These are phyloP conservation scores for Rhododendron griersonianum DNA, from an alignment of 148 eudicot species.

Conservation along the genomic window DNA sequence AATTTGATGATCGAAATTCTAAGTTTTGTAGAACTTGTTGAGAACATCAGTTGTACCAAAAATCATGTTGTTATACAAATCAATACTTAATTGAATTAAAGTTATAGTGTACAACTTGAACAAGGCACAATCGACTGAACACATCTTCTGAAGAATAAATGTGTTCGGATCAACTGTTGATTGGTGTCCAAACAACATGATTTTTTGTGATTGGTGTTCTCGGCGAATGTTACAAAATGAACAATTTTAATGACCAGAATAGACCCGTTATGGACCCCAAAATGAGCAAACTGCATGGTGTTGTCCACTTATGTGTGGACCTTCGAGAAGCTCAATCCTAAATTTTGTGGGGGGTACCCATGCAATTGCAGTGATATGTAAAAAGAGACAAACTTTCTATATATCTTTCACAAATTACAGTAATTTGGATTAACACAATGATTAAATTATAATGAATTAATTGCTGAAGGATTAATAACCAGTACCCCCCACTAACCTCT, in stretches of 20 bases:
- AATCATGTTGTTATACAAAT: too few species aligned
- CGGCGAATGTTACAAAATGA: background rate
- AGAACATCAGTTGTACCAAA: background rate
- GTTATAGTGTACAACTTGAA: too few species aligned
- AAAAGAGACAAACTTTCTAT: background rate
- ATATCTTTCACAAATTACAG: background rate
- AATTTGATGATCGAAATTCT: background rate
- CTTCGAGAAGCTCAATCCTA: too few species aligned
- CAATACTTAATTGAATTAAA: too few species aligned
- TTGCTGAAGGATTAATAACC: background rate
- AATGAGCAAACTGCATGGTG: too few species aligned
- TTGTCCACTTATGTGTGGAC: too few species aligned
- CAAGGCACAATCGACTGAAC: background rate
- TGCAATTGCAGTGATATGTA: background rate
- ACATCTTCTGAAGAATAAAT: background rate
- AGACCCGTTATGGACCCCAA: too few species aligned
- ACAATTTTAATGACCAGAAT: background rate
- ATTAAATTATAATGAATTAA: background rate
- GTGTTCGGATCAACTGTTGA: background rate
- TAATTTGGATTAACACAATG: background rate
- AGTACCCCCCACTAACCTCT: background rate
- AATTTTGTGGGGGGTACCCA: background rate
- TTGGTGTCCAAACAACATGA: background rate
- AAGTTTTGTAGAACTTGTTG: background rate
- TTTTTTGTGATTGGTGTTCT: background rate